Evolutionary conservation across 2,329 filamentous ascomycete genomes (phyloP), one percentile per base, ranked within the genome.

Genomic region (Ceratocystis destructans): DNA sequence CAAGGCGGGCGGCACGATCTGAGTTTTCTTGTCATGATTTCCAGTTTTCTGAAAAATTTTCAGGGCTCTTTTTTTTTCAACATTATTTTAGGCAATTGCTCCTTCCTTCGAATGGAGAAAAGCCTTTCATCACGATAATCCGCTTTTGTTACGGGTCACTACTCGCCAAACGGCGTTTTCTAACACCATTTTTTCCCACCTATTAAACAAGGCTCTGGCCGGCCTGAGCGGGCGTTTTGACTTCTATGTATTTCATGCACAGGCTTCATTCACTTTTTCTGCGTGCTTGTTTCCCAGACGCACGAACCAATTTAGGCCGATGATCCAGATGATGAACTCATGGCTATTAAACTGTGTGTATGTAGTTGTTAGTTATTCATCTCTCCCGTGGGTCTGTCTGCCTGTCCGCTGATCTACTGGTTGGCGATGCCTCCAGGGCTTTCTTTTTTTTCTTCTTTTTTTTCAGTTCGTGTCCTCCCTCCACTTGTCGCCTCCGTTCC

Each of bases 181-280:
- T 1, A 12, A 31, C 28, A 17, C 28, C 17, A n/a, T 17, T 33
- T 59, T 59, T 33, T 28, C 25, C 6, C 50, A 25, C 5, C 45
- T 55, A 17, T 17, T 50, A 1, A 25, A 28, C 50, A 28, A 55
- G 50, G 12, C 50, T 55, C 50, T 28, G 7, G 17, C 53, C 12
- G 53, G 53, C 22, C 53, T 59, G 7, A 22, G 28, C 53, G 53
- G 53, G 28, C 53, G 53, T 59, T 59, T 59, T 31, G 53, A 31
- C 53, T 31, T 59, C 28, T 59, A 33, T 59, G 25, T 59, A 33
- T 59, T 33, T 59, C 28, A 59, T 37, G 53, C 28, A 59, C 53
- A 59, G 53, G 53, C 53, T 31, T 59, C 12, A 10, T 25, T 25
- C 22, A 25, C n/a, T 59, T 33, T 59, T 20, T 33, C 28, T 59